A percentile compares a stretch with the other conserved stretches of the same genome.
Conservation (phyloP, 1,139 yeast species). For the Hansenula sp. region DNA sequence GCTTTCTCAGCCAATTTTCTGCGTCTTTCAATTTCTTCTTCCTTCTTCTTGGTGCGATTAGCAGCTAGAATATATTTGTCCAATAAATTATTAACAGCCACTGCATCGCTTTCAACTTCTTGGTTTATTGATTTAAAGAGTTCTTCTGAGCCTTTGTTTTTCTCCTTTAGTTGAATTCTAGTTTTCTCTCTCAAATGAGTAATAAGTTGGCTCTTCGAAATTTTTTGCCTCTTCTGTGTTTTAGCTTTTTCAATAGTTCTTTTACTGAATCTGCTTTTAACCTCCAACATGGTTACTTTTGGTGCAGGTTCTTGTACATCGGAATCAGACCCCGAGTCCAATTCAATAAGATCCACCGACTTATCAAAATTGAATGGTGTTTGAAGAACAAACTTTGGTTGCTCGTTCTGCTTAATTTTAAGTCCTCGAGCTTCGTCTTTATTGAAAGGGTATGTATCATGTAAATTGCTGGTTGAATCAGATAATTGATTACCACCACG, state of each 20-base stretch:
- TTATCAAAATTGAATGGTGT: neutral
- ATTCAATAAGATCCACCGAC: constrained; percentile 4
- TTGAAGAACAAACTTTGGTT: neutral
- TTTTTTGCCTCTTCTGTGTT: constrained; percentile 11
- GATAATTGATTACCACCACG: neutral
- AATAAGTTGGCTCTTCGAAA: constrained; percentile 24
- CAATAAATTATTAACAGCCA: constrained; percentile 43
- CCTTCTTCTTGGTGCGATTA: constrained; percentile 47
- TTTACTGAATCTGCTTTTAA: constrained; percentile 32
- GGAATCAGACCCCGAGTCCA: constrained; percentile 10
- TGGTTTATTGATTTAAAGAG: constrained; percentile 23
- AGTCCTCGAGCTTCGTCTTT: neutral
- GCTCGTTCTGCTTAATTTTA: neutral
- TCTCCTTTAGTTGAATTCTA: constrained; percentile 28
- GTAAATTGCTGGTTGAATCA: neutral
- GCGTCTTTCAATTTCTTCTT: constrained; percentile 35
- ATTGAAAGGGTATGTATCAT: constrained; percentile 1
- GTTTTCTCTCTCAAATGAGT: constrained; percentile 26
- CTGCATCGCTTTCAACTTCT: constrained; percentile 27
- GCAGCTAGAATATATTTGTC: constrained; percentile 61
- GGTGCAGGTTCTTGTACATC: constrained; percentile 15
- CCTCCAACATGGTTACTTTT: constrained; percentile 31
- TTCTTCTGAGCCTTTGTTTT: constrained; percentile 23
- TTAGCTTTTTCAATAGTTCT: constrained; percentile 8
- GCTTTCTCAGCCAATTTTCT: constrained; percentile 16